Conservation (phyloP, 1,139 yeast genomes). For the Pneumocystis oryctolagi region DNA sequence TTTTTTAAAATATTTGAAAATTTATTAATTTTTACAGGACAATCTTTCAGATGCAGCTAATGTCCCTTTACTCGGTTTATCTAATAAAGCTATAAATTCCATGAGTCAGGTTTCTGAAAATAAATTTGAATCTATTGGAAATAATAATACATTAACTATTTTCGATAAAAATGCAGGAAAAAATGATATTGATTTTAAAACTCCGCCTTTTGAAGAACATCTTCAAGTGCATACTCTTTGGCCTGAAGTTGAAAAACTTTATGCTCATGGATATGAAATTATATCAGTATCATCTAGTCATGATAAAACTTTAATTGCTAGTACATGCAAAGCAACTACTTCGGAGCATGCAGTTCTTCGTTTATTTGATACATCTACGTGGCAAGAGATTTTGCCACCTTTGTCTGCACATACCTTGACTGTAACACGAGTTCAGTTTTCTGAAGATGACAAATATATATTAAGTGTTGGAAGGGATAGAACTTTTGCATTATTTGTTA, state of each 20-base stretch:
- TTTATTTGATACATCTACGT: constrained; percentile 48
- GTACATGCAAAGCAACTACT: constrained; percentile 83
- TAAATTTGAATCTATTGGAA: constrained; percentile 18
- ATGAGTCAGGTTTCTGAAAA: constrained; percentile 29
- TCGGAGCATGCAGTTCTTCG: constrained; percentile 75
- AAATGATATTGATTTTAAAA: constrained; percentile 22
- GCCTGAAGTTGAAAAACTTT: constrained; percentile 88
- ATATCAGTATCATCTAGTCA: constrained; percentile 62
- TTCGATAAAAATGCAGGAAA: constrained; percentile 20
- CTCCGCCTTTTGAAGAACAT: constrained; percentile 78
- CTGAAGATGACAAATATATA: constrained; percentile 52
- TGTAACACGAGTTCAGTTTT: constrained; percentile 66
- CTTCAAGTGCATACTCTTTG: constrained; percentile 82
- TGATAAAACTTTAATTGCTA: constrained; percentile 52
- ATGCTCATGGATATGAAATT: constrained; percentile 95
- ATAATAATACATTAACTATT: constrained; percentile 28
- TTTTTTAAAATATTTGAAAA: constrained; percentile 5
- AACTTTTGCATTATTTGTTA: constrained; percentile 62
- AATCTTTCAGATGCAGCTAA: constrained; percentile 69
- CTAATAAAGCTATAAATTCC: constrained; percentile 67
- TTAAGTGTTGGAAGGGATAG: constrained; percentile 85
- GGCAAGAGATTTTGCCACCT: constrained; percentile 40
- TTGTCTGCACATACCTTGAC: constrained; percentile 62
- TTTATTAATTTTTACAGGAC: constrained; percentile 17
- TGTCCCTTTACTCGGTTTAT: constrained; percentile 82